Evolutionary conservation across 2,329 filamentous ascomycete genomes (phyloP).

Genomic region (Sclerotiophoma versabilis): DNA sequence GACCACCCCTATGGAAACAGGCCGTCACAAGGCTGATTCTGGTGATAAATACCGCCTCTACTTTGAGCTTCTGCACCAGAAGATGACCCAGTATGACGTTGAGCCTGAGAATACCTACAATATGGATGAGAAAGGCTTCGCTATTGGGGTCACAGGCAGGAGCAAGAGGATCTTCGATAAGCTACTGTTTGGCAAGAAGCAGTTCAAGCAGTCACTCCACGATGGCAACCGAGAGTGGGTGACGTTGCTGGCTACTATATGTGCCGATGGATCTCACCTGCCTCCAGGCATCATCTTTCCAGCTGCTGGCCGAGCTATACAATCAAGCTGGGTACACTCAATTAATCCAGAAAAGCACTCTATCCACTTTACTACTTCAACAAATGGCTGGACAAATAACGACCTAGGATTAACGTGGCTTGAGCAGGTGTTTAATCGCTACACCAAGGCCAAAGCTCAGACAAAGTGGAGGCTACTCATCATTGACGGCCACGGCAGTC

Average conservation of each 20-base stretch:
- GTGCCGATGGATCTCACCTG: neutral
- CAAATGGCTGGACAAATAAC: neutral
- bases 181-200: neutral
- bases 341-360: neutral
- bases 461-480: neutral
- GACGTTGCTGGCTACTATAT: neutral
- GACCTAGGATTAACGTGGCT: neutral
- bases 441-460: neutral
- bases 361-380: neutral
- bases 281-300: neutral
- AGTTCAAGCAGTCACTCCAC: neutral
- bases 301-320: neutral
- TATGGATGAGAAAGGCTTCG: neutral
- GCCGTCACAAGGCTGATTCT: conserved; percentile 20
- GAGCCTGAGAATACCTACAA: neutral
- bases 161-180: neutral
- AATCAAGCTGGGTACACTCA: neutral
- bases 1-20: conserved; percentile 18
- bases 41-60: neutral
- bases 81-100: neutral
- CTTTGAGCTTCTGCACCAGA: neutral
- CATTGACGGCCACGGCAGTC: neutral
- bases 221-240: neutral
- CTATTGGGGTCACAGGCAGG: neutral
- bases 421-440: neutral